Conservation (phyloP, 2,329 filamentous ascomycete genomes). For the Ilyonectria mors-panacis region DNA sequence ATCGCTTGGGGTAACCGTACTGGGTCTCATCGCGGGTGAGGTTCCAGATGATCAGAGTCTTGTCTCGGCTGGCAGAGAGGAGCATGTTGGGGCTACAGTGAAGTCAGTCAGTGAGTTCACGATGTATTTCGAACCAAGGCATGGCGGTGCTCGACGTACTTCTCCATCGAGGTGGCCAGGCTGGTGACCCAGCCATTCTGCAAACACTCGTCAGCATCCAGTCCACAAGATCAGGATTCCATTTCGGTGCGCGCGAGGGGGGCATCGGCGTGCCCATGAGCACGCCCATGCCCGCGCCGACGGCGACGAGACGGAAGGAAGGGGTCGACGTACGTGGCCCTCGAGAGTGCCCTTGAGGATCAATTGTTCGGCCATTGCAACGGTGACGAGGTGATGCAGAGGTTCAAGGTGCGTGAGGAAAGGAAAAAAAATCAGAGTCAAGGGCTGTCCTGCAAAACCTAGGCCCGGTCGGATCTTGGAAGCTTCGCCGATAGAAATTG, state of each 20-base stretch:
- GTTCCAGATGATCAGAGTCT: conserved; percentile 99
- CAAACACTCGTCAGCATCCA: conserved; percentile 47
- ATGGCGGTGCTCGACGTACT: conserved; percentile 71
- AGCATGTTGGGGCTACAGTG: conserved; percentile 94
- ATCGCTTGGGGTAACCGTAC: conserved; percentile 99
- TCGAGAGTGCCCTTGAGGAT: conserved; percentile 97
- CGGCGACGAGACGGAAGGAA: conserved; percentile 34
- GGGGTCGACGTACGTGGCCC: conserved; percentile 82
- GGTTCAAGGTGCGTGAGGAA: conserved; percentile 55
- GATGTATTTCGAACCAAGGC: conserved; percentile 11
- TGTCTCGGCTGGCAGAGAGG: conserved; percentile 96
- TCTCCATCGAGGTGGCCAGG: conserved; percentile 98
- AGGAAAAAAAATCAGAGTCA: conserved; percentile 51
- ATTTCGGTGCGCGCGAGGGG: conserved; percentile 30
- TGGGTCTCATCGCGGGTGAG: conserved; percentile 97
- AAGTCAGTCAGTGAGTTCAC: conserved; percentile 35
- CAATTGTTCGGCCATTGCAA: conserved; percentile 89
- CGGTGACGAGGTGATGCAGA: conserved; percentile 61
- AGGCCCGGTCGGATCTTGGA: conserved; percentile 48
- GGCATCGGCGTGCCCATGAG: conserved; percentile 29
- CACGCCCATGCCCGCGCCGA: conserved; percentile 35
- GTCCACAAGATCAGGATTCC: conserved; percentile 28
- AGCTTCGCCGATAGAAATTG: conserved; percentile 54
- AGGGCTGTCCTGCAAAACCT: conserved; percentile 51
- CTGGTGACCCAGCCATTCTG: conserved; percentile 98